Evolutionary conservation across 768 basidiomycete genomes (phyloP).

Genomic region (Collybia sordida): DNA sequence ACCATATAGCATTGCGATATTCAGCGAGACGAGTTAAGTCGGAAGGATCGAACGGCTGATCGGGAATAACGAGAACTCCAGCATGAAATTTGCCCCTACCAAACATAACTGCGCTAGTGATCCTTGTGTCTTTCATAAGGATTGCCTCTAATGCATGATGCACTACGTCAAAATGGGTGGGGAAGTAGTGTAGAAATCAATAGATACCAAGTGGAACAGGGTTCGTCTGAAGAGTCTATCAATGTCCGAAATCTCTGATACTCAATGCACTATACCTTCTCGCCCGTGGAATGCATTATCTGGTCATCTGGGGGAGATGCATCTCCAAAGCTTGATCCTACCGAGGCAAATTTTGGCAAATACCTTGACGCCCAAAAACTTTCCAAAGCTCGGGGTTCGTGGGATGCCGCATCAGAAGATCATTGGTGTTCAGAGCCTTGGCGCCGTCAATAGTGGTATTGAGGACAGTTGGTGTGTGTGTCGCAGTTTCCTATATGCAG

Average conservation of each 20-base stretch:
- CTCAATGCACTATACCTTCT: slow-evolving; percentile 23
- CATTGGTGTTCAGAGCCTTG: slow-evolving; percentile 28
- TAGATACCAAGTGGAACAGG: too few species aligned
- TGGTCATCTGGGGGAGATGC: slow-evolving; percentile 29
- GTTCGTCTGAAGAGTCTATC: background rate
- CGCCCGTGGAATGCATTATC: slow-evolving; percentile 34
- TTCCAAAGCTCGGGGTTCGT: slow-evolving; percentile 26
- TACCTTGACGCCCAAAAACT: slow-evolving; percentile 26
- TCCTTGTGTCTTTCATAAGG: background rate
- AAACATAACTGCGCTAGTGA: slow-evolving; percentile 39
- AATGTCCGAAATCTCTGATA: background rate
- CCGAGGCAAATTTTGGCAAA: too few species aligned
- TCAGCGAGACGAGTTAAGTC: slow-evolving; percentile 19
- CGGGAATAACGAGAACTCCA: slow-evolving; percentile 33
- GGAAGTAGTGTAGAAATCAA: too few species aligned
- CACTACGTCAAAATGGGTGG: too few species aligned
- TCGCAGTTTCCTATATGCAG: slow-evolving; percentile 1
- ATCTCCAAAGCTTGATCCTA: too few species aligned
- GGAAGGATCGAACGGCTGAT: slow-evolving; percentile 23
- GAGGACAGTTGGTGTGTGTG: slow-evolving; percentile 19
- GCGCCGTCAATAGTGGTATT: slow-evolving; percentile 24
- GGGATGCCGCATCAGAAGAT: slow-evolving; percentile 35
- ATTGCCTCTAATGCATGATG: slow-evolving; percentile 1
- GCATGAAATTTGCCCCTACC: slow-evolving; percentile 35
- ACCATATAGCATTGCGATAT: slow-evolving; percentile 40